Evolutionary conservation across 78 protist genomes (phyloP), one percentile per base, ranked within the genome.

Genomic region (Tieghemostelium lacteum): DNA sequence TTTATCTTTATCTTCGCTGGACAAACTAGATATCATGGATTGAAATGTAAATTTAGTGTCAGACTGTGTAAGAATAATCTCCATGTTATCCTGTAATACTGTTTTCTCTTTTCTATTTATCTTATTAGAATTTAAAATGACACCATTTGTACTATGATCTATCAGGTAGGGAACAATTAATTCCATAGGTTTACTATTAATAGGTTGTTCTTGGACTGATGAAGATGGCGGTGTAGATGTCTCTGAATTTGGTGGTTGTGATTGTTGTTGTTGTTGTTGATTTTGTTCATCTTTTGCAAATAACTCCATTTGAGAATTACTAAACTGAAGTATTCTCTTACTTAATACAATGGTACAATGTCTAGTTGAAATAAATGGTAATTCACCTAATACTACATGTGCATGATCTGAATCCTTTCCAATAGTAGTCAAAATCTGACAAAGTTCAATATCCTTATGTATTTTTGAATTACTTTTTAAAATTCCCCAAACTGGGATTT

Each of bases 111-210:
- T 63, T n/a, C 40, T 54, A 2, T 28, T 45, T 4, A 83, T 24
- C 16, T n/a, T n/a, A 3, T 3, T 20, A 2, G 40, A 42, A 33
- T 60, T 63, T 0, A 83, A 16, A n/a, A 4, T 50, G 0, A 65
- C 58, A 22, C 91, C 91, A 83, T 83, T 83, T 29, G 71, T 70
- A 33, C 91, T 83, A 54, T 67, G 33, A n/a, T 83, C 91, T 6
- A 57, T 55, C 0, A 83, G 31, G 31, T 70, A 83, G 37, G 67
- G 40, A 14, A 77, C 42, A 29, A 77, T 33, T 17, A 77, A 73
- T 37, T 73, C 70, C 65, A 71, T 71, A 16, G 34, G 36, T 69
- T 69, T 37, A 42, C 28, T 69, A 42, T 42, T 42, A n/a, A n/a
- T n/a, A n/a, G n/a, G n/a, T n/a, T n/a, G n/a, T n/a, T n/a, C n/a